Base-by-base conservation (phyloP, 306 rosid genomes). In the Medicago arabica region DNA sequence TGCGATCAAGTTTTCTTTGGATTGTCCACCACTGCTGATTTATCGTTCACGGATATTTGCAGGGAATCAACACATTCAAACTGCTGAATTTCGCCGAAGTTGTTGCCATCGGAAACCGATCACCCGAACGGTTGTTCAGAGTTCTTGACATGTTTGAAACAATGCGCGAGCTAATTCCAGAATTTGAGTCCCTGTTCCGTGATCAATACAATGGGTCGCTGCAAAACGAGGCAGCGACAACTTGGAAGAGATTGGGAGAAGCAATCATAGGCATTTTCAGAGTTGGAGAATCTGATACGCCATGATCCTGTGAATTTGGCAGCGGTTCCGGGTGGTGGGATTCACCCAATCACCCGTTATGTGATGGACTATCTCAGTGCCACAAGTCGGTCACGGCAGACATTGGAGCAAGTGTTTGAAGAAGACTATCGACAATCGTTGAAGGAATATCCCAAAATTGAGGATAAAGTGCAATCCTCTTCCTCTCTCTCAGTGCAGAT, bases 341-440 rank as follows among this genome's bases (percentile, higher is more conserved):
- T 88, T 49, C 97, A 94, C 31, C 96, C 93, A 10, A 88, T 87
- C 14, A 94, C 93, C 14, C 96, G 91, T 19, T 94, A 94, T 11
- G 97, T 94, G 77, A 91, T 91, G 98, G 90, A 91, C 82, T 91
- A 91, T 85, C 94, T 94, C 6, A 84, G 85, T 0, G 96, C 91
- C 0, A 97, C 97, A 0, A 85, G 94, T 72, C 83, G 89, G 16
- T 89, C 97, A 11, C 84, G 90, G 58, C 86, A 73, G 68, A 82
- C 87, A 4, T 83, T 91, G 17, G 97, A 94, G 82, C 97, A 86
- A 72, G 86, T 93, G 44, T 91, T 91, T 40, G 96, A 89, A 46
- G 97, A 90, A 49, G 18, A 43, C 55, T 78, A 68, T 47, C 81
- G 79, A 2, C 68, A 79, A 65, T 83, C 82, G 0, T 59, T 86